Evolutionary conservation across 164 flowering plant species (phyloP).

Genomic region (Vitis rupestris): DNA sequence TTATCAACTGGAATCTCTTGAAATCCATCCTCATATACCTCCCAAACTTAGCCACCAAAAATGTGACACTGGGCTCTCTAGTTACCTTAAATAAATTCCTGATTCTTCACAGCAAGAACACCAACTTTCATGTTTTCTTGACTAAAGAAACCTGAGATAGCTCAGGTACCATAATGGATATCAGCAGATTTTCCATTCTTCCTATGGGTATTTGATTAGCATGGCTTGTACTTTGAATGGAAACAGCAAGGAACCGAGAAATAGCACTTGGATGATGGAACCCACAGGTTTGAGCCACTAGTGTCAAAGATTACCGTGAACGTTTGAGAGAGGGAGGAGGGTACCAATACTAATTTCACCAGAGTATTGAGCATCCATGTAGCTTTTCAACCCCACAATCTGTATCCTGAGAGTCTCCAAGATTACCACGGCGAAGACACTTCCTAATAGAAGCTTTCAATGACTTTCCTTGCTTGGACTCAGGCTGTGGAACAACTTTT

Average conservation of each 20-base stretch:
- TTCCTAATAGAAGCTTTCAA: conserved; percentile 34
- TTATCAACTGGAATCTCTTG: conserved; percentile 37
- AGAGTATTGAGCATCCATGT: conserved; percentile 87
- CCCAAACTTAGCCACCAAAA: conserved; percentile 35
- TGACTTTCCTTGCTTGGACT: conserved; percentile 30
- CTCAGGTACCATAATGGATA: too few species aligned
- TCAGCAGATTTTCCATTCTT: too few species aligned
- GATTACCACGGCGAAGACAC: conserved; percentile 36
- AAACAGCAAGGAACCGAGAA: conserved; percentile 51
- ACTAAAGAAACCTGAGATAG: too few species aligned
- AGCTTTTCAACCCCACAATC: conserved; percentile 69
- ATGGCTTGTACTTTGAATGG: conserved; percentile 40
- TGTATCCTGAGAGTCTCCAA: conserved; percentile 35
- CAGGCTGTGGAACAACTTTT: conserved; percentile 39
- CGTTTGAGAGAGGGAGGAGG: conserved; percentile 55
- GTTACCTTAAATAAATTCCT: conserved; percentile 38
- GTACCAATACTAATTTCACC: conserved; percentile 84
- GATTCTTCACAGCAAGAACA: conserved; percentile 20
- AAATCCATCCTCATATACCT: conserved; percentile 45
- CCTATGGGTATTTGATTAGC: too few species aligned
- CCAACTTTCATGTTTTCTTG: conserved; percentile 25
- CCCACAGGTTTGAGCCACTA: conserved; percentile 89
- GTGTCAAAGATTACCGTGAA: conserved; percentile 89
- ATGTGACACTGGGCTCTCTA: conserved; percentile 30
- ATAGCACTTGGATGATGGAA: conserved; percentile 73